Base-by-base conservation (phyloP, 1,139 yeast genomes). In the Suhomyces atakaporum region DNA sequence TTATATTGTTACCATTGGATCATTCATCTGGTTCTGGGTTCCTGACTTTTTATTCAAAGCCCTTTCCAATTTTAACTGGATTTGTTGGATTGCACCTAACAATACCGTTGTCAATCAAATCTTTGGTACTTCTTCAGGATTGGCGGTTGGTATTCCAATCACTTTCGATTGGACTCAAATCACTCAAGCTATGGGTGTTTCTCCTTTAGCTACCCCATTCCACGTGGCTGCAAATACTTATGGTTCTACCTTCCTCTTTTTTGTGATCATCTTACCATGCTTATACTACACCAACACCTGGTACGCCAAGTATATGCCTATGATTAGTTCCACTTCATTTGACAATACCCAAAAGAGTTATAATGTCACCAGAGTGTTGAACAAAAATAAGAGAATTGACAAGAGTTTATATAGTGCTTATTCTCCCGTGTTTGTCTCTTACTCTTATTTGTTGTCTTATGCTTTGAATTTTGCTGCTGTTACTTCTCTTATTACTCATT, bases 141-240 rank as follows among this genome's bases (percentile, higher is more conserved):
- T 50, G 28, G 45, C 43, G 4, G 38, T 47, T 9, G 51, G 50
- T 5, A 24, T 44, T 16, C 50, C 50, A 5, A 48, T 74, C 21
- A 69, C 81, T 1, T 75, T 78, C 47, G 83, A 78, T 52, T 78
- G 81, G 81, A 68, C 73, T 31, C 75, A 72, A 46, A 56, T 75
- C 24, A 45, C 49, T 24, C 54, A 51, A 21, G 54, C 54, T 3
- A 27, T 47, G 22, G 32, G 45, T 8, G 47, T 45, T 9, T 46
- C 49, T 15, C 58, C 51, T 4, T 49, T 47, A 32, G 52, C 51
- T 25, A 53, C 49, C 14, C 59, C 53, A n/a, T 49, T 36, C 29
- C 40, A 43, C 40, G 56, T 44, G 28, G 46, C 49, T 12, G 56
- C 47, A 7, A 51, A 41, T 37, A 53, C 53, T 16, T 47, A 47